These are phyloP conservation scores for Geranium brycei DNA, from an alignment of 345 rosid genomes.

Conservation along the genomic window DNA sequence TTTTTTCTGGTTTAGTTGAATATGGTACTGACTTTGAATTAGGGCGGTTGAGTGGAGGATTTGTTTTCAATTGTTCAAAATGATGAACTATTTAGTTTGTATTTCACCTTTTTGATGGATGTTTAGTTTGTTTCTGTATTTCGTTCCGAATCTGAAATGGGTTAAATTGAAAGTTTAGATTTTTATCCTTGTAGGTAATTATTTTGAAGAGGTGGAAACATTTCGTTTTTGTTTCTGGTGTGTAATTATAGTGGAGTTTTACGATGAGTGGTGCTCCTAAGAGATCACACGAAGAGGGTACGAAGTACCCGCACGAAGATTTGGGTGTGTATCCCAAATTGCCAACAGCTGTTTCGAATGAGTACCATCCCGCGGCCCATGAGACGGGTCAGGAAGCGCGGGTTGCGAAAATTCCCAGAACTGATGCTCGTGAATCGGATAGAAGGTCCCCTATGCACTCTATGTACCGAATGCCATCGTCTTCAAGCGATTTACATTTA, in stretches of 20 bases:
- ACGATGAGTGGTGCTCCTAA: conserved; percentile 68
- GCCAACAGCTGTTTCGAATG: conserved; percentile 33
- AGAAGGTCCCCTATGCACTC: conserved; percentile 73
- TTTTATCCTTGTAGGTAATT: too few species aligned
- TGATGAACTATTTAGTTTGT: too few species aligned
- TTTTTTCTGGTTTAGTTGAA: too few species aligned
- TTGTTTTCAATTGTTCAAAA: too few species aligned
- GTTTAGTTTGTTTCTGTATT: too few species aligned
- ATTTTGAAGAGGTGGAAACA: neutral
- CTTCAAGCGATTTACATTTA: conserved; percentile 42
- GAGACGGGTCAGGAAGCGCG: conserved; percentile 52
- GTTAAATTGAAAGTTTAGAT: too few species aligned
- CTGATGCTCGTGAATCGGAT: conserved; percentile 63
- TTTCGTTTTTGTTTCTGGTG: neutral
- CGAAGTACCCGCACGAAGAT: conserved; percentile 70
- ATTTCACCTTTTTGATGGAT: too few species aligned
- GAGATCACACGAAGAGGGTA: conserved; percentile 73
- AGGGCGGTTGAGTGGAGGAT: too few species aligned
- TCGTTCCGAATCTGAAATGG: too few species aligned
- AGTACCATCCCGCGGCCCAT: conserved; percentile 34
- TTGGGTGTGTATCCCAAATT: conserved; percentile 45
- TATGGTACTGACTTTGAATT: too few species aligned
- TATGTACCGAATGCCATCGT: conserved; percentile 35
- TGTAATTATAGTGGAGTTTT: neutral
- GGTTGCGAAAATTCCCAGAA: conserved; percentile 45